Percentiles rank a stretch among this genome's conserved stretches.
Conservation (phyloP, 1,284 basidiomycete genomes). For the Pisolithus thermaeus region DNA sequence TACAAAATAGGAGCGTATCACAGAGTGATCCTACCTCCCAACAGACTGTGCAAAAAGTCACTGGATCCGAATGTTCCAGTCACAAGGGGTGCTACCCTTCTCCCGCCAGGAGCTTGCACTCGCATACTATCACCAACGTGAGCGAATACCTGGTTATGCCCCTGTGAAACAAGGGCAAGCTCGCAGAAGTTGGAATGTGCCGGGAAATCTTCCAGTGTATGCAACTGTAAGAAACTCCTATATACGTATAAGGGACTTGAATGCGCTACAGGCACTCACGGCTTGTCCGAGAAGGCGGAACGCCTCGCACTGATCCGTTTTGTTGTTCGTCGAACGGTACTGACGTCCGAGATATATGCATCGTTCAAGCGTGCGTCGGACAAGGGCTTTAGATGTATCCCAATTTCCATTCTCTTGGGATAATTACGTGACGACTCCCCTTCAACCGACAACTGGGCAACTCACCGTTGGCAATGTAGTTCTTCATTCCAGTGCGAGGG, state of each 20-base stretch:
- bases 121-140: constrained; percentile 84
- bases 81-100: constrained; percentile 75
- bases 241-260: background rate
- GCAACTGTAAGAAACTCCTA: constrained; percentile 43
- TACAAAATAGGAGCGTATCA: background rate
- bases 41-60: constrained; percentile 78
- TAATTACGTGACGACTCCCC: background rate
- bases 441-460: background rate
- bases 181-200: constrained; percentile 92
- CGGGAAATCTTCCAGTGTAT: constrained; percentile 82
- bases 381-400: constrained; percentile 85
- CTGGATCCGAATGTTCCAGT: constrained; percentile 86
- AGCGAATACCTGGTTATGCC: constrained; percentile 75
- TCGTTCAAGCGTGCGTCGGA: constrained; percentile 70
- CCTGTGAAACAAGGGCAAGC: constrained; percentile 69
- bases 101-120: constrained; percentile 74
- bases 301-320: constrained; percentile 79
- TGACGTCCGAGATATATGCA: constrained; percentile 65
- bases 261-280: constrained; percentile 31
- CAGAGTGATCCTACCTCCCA: constrained; percentile 47
- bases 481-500: constrained; percentile 88
- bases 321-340: constrained; percentile 51
- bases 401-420: constrained; percentile 62
- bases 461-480: constrained; percentile 85
- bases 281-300: constrained; percentile 73